A percentile compares a stretch with the other conserved stretches of the same genome.
phyloP scores from a whole-genome alignment of 345 rosid genomes.

The Excoecaria agallocha region DNA sequence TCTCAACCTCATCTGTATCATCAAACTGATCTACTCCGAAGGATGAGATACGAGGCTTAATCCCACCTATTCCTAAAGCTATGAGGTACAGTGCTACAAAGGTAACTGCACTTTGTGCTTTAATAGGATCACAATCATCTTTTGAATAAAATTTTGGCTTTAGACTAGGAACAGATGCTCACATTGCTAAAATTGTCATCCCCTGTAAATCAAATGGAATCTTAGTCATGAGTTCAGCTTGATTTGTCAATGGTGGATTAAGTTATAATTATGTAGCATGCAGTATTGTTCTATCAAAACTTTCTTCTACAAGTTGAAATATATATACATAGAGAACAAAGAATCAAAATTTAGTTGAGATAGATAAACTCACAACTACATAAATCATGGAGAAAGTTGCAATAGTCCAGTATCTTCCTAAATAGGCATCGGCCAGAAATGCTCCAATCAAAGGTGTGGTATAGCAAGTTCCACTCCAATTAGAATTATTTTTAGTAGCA shows the following conservation, averaged over 20 bases:
- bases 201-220: slow-evolving; percentile 25
- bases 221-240: neutral
- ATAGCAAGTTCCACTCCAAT: slow-evolving; percentile 84
- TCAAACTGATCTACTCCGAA: slow-evolving; percentile 65
- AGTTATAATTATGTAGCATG: neutral
- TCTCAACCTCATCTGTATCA: slow-evolving; percentile 38
- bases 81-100: slow-evolving; percentile 46
- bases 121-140: slow-evolving; percentile 35
- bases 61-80: slow-evolving; percentile 51
- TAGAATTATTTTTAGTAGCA: slow-evolving; percentile 57
- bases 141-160: slow-evolving; percentile 37
- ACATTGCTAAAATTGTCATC: slow-evolving; percentile 47
- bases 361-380: slow-evolving; percentile 45
- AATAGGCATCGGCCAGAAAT: slow-evolving; percentile 77
- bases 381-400: slow-evolving; percentile 63
- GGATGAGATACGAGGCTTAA: slow-evolving; percentile 62
- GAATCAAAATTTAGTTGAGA: neutral
- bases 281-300: too few species aligned
- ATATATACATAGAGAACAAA: neutral
- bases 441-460: slow-evolving; percentile 88
- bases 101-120: slow-evolving; percentile 27
- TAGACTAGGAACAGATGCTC: slow-evolving; percentile 46
- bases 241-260: neutral
- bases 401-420: slow-evolving; percentile 84
- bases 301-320: slow-evolving; percentile 5